Conservation (phyloP, 768 basidiomycete genomes). For the Tulasnella sp. region DNA sequence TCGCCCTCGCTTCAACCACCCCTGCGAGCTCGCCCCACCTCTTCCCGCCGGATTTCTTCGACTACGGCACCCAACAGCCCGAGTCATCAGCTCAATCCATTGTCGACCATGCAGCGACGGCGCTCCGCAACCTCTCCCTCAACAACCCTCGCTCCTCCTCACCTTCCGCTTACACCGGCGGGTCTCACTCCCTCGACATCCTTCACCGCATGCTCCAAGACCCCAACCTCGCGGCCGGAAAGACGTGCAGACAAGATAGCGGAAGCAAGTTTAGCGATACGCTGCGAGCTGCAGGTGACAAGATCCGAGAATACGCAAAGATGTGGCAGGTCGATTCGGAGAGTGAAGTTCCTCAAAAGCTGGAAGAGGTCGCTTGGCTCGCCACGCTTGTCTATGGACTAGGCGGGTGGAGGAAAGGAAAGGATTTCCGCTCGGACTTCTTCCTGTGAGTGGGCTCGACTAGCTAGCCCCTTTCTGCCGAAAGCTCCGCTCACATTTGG, state of each 20-base stretch:
- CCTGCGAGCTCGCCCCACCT: not conserved
- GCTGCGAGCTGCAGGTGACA: not conserved
- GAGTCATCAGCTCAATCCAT: not conserved
- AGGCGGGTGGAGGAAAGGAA: constrained; percentile 9
- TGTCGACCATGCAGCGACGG: not conserved
- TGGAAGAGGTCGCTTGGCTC: constrained; percentile 17
- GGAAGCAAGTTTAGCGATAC: not conserved
- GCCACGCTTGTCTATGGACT: constrained; percentile 3
- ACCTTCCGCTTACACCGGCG: not conserved
- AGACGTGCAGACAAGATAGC: not conserved
- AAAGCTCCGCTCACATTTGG: not conserved
- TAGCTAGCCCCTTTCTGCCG: too few species aligned
- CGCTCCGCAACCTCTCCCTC: not conserved
- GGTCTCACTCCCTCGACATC: constrained; percentile 1
- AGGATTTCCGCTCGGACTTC: constrained; percentile 15
- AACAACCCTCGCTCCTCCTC: not conserved
- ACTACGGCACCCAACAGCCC: not conserved
- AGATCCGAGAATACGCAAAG: constrained; percentile 12
- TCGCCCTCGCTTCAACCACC: not conserved
- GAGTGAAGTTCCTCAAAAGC: not conserved
- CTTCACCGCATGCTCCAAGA: constrained; percentile 13
- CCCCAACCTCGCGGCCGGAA: not conserved
- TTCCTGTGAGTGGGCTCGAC: constrained; percentile 16
- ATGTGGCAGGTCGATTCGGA: constrained; percentile 3
- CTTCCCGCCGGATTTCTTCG: constrained; percentile 9